Conservation (phyloP, 1,139 yeast species). For the Yamadazyma kanchanaburiensis region DNA sequence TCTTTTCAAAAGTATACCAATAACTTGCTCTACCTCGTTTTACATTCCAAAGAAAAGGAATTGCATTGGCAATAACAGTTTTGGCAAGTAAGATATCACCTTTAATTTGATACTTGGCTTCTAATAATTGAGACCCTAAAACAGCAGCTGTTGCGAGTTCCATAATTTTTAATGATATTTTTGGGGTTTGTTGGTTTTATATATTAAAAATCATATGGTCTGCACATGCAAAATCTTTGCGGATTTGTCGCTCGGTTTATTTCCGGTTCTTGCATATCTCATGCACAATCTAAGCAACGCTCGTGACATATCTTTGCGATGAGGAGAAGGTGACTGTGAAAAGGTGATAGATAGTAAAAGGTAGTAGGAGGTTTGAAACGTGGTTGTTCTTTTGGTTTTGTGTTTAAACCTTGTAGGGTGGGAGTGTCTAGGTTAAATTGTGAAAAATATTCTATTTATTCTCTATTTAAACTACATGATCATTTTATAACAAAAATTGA, state of each 20-base stretch:
- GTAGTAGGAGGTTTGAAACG: background rate
- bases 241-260: too few species aligned
- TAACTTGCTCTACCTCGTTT: constrained; percentile 51
- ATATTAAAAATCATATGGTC: constrained; percentile 1
- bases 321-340: background rate
- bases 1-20: constrained; percentile 63
- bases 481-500: constrained; percentile 10
- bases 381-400: background rate
- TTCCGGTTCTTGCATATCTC: too few species aligned
- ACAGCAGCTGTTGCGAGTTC: constrained; percentile 46
- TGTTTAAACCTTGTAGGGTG: too few species aligned
- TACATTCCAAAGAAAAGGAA: constrained; percentile 42
- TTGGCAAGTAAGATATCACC: constrained; percentile 54
- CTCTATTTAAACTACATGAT: background rate
- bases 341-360: background rate
- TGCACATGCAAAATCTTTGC: constrained; percentile 1
- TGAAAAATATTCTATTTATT: background rate
- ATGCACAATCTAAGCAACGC: too few species aligned
- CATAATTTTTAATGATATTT: constrained; percentile 9
- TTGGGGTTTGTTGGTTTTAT: background rate
- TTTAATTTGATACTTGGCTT: constrained; percentile 48
- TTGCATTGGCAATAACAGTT: constrained; percentile 36
- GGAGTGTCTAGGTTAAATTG: too few species aligned
- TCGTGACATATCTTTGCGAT: too few species aligned
- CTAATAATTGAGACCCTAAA: constrained; percentile 44